These are phyloP conservation scores for Ceratocystiopsis sp. DNA, from an alignment of 2,329 filamentous ascomycete genomes.

Conservation along the genomic window DNA sequence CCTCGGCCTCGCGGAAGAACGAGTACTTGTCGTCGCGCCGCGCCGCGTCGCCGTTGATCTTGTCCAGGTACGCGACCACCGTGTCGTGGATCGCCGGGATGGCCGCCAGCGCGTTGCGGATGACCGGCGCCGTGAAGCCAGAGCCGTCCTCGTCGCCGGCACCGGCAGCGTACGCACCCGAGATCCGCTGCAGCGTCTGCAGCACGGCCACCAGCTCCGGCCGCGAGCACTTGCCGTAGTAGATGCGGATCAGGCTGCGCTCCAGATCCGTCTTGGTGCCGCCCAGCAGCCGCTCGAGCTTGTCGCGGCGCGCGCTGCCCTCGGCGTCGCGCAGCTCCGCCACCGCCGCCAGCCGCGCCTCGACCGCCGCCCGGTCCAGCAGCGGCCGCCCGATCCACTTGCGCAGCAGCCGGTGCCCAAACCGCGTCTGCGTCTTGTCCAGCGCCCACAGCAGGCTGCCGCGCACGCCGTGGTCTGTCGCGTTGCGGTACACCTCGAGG, in stretches of 20 bases:
- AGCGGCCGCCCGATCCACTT: slow-evolving; percentile 93
- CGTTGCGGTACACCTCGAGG: slow-evolving; percentile 88
- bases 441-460: slow-evolving; percentile 93
- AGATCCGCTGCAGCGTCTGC: slow-evolving; percentile 69
- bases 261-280: slow-evolving; percentile 67
- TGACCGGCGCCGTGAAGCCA: slow-evolving; percentile 53
- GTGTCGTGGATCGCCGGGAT: slow-evolving; percentile 61
- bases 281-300: slow-evolving; percentile 52
- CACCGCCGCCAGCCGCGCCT: slow-evolving; percentile 68
- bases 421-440: slow-evolving; percentile 79
- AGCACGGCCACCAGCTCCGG: slow-evolving; percentile 74
- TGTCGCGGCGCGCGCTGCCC: slow-evolving; percentile 51
- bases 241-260: slow-evolving; percentile 83
- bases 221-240: slow-evolving; percentile 89
- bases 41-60: slow-evolving; percentile 71
- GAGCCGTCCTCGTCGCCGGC: slow-evolving; percentile 16
- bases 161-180: slow-evolving; percentile 51
- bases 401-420: slow-evolving; percentile 70
- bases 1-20: slow-evolving; percentile 77
- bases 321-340: slow-evolving; percentile 64
- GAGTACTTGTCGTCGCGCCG: slow-evolving; percentile 79
- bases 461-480: slow-evolving; percentile 68
- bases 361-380: slow-evolving; percentile 55
- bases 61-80: slow-evolving; percentile 60
- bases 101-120: slow-evolving; percentile 54